Conservation (phyloP, 2,329 filamentous ascomycete species). For the Penicillium sp. region DNA sequence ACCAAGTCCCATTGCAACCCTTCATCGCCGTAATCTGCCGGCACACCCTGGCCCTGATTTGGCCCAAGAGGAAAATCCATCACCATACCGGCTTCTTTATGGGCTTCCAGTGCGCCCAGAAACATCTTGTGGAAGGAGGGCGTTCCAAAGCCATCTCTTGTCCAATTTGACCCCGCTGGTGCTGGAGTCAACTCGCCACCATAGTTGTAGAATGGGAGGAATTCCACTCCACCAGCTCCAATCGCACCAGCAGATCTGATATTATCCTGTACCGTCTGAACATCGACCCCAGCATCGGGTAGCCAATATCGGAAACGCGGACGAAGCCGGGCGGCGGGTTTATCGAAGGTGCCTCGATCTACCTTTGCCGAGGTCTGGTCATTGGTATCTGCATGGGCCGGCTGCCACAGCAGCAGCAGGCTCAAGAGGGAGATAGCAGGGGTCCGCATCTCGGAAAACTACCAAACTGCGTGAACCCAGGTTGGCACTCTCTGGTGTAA, state of each 20-base stretch:
- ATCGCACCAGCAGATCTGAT: constrained; percentile 32
- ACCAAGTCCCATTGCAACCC: constrained; percentile 36
- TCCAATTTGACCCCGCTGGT: constrained; percentile 36
- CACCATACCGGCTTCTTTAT: constrained; percentile 38
- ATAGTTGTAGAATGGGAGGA: constrained; percentile 45
- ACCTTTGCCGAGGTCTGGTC: constrained; percentile 11
- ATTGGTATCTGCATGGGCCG: constrained; percentile 6
- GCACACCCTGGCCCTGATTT: constrained; percentile 52
- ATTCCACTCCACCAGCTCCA: constrained; percentile 44
- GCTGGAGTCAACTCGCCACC: constrained; percentile 22
- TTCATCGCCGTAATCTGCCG: constrained; percentile 35
- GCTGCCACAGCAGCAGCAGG: constrained; percentile 5
- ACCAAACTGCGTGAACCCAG: not conserved
- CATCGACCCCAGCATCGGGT: constrained; percentile 39
- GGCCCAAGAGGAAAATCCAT: constrained; percentile 53
- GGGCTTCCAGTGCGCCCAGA: constrained; percentile 31
- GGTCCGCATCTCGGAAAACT: constrained; percentile 3
- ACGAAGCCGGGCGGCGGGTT: constrained; percentile 31
- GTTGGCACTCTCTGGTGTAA: not conserved
- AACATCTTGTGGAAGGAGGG: constrained; percentile 34
- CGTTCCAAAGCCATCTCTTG: constrained; percentile 44
- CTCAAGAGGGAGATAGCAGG: not conserved
- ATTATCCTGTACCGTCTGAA: constrained; percentile 31
- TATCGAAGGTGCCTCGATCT: constrained; percentile 20
- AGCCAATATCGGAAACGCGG: constrained; percentile 44